These are phyloP conservation scores for Nannochloropsis gaditana DNA, from an alignment of 108 stramenopile species.

Conservation along the genomic window DNA sequence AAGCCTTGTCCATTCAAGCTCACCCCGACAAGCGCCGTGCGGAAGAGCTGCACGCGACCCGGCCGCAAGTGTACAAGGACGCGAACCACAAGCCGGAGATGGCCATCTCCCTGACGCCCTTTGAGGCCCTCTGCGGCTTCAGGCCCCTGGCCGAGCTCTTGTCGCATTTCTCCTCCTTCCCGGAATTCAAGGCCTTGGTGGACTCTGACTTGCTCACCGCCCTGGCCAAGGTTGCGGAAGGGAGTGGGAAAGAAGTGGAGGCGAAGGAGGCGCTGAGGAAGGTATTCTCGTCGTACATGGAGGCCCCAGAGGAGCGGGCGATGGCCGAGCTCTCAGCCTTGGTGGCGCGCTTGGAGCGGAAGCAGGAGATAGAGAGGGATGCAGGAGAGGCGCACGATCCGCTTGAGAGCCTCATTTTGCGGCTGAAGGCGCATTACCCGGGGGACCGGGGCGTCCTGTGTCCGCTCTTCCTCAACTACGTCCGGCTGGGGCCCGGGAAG, in stretches of 20 bases:
- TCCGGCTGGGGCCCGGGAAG: constrained; percentile 43
- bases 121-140: constrained; percentile 65
- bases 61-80: constrained; percentile 82
- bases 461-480: constrained; percentile 53
- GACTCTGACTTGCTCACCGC: constrained; percentile 35
- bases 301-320: constrained; percentile 31
- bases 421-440: constrained; percentile 43
- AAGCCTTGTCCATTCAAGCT: constrained; percentile 53
- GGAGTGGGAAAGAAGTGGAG: constrained; percentile 22
- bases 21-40: constrained; percentile 64
- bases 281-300: constrained; percentile 74
- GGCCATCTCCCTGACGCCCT: constrained; percentile 90
- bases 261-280: constrained; percentile 61
- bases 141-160: constrained; percentile 42
- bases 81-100: constrained; percentile 99
- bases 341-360: neutral
- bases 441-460: constrained; percentile 52
- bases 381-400: neutral
- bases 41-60: constrained; percentile 63
- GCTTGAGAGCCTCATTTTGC: constrained; percentile 32
- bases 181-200: constrained; percentile 72
- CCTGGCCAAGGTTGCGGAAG: constrained; percentile 27
- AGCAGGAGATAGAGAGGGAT: neutral
- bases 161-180: constrained; percentile 56
- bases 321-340: neutral